Percentiles rank a stretch among this genome's conserved stretches.
Evolutionary conservation across 345 rosid species (phyloP).

Genomic region (Lepidium africanum): DNA sequence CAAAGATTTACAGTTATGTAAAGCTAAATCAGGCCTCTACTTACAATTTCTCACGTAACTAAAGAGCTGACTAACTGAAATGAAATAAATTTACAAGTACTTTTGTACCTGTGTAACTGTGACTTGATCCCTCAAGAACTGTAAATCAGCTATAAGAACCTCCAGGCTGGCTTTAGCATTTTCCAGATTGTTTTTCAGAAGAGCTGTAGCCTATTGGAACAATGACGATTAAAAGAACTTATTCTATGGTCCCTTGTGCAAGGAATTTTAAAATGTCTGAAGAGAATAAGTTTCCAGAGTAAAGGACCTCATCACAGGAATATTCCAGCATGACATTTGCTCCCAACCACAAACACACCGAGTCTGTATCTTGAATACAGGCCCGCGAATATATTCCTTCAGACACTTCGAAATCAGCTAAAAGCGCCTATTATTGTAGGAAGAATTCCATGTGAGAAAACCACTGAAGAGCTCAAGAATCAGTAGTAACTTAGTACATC

Average conservation of each 20-base stretch:
- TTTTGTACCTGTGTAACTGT: constrained; percentile 79
- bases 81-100: neutral
- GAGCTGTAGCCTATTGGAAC: constrained; percentile 53
- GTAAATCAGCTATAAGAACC: constrained; percentile 82
- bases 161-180: constrained; percentile 94
- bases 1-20: neutral
- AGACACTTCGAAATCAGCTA: constrained; percentile 89
- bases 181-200: constrained; percentile 76
- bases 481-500: neutral
- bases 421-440: constrained; percentile 40
- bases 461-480: neutral
- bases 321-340: constrained; percentile 98
- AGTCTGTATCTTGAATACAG: constrained; percentile 55
- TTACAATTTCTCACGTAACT: neutral
- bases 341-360: constrained; percentile 89
- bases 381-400: constrained; percentile 93
- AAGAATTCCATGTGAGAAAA: neutral
- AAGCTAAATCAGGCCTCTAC: neutral
- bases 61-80: neutral
- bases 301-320: constrained; percentile 71
- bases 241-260: constrained; percentile 20
- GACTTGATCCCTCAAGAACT: constrained; percentile 91
- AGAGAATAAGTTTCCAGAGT: constrained; percentile 11
- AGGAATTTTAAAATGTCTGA: neutral
- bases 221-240: constrained; percentile 12